Base-by-base conservation (phyloP, 73 alveolate species). In the Paramecium pentaurelia region DNA sequence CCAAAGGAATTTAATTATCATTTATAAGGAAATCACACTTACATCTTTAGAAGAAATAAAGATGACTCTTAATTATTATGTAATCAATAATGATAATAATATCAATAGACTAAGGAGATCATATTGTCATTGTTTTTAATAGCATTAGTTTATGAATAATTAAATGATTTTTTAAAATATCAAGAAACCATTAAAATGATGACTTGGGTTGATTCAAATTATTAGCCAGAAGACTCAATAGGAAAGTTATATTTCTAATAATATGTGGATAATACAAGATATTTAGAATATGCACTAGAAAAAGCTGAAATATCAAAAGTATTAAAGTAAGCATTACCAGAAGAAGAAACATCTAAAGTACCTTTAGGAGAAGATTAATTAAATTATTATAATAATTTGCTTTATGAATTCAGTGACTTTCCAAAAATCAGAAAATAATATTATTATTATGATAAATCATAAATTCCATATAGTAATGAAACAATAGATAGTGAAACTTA, bases 141-240 rank as follows among this genome's bases (percentile, higher is more conserved):
- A 44, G 87, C 87, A 11, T 37, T 73, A 36, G 60, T 37, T 5
- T 73, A 73, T 36, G 87, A 73, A 18, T 73, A 73, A 20, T 22
- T 73, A 38, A 37, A 34, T 37, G 60, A 73, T 38, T 73, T 73
- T 18, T 9, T 37, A 36, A 73, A 73, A 37, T 73, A 73, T 73
- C 22, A 73, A 22, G 87, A 73, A n/a, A 30, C 87, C 0, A n/a
- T 73, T 6, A 73, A 40, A 18, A 37, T 73, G 34, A 37, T 73
- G 60, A 40, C 7, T 37, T 73, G 87, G 87, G 18, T 73, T 73
- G 87, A 73, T 73, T 73, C 34, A 4, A 32, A 73, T 73, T 73
- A 16, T 18, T 34, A 73, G 16, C 36, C 64, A 73, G 60, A 34
- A 22, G 22, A 73, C 5, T 73, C 87, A 5, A 36, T 73, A 4